Conservation (phyloP, 2,329 filamentous ascomycete species). For the Apiospora koreana region DNA sequence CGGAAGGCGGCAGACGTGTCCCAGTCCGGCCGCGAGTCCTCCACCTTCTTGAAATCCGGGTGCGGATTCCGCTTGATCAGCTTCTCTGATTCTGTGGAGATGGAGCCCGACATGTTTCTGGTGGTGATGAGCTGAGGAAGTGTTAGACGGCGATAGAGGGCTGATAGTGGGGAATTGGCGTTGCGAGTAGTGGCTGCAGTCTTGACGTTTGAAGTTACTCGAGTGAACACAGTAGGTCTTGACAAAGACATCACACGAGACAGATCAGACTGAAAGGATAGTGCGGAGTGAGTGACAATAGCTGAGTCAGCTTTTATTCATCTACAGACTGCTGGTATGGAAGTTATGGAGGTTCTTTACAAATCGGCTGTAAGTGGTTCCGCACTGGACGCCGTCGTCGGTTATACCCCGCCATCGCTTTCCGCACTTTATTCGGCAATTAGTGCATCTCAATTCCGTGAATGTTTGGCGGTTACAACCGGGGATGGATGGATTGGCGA, state of each 20-base stretch:
- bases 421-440: neutral
- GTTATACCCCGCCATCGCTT: neutral
- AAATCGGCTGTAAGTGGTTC: neutral
- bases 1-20: conserved; percentile 48
- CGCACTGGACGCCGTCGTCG: neutral
- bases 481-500: neutral
- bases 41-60: conserved; percentile 73
- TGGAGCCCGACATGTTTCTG: conserved; percentile 8
- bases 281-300: conserved; percentile 1
- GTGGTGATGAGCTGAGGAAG: neutral
- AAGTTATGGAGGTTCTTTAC: neutral
- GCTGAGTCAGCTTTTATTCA: conserved; percentile 10
- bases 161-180: neutral
- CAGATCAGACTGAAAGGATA: neutral
- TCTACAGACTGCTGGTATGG: neutral
- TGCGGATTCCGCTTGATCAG: conserved; percentile 42
- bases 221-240: neutral
- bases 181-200: neutral
- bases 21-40: conserved; percentile 65
- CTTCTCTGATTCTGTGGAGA: conserved; percentile 14
- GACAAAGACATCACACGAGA: neutral
- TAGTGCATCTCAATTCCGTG: neutral
- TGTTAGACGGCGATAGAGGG: neutral
- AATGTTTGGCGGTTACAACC: neutral
- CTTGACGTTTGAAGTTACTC: neutral